Base-by-base conservation (phyloP, 257 asterid genomes). In the Thymus quinquecostatus region DNA sequence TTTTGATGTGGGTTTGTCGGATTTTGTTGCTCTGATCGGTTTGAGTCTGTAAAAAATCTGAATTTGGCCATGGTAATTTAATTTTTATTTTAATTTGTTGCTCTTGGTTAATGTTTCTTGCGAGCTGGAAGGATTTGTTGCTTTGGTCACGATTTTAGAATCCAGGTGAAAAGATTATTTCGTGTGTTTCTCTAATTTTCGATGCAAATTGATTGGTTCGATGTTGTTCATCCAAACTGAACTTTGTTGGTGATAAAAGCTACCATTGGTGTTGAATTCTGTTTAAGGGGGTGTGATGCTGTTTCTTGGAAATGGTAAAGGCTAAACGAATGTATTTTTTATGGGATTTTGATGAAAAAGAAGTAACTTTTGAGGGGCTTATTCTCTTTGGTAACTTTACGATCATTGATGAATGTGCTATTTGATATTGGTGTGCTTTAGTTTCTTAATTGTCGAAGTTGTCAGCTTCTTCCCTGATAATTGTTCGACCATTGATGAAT, bases 1-100 rank as follows among this genome's bases (percentile, higher is more conserved):
- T 71, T 67, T 70, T 21, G 47, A 36, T 38, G 33, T 58, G 80
- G 75, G 78, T 53, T 63, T 72, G 47, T 58, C 10, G 8, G 4
- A 50, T 40, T 73, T 64, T 64, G 74, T 57, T 76, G 44, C 63
- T 64, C 47, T 28, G 57, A 69, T 55, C 49, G 14, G 50, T 65
- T 75, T 33, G 6, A 33, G 70, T 30, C 7, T 4, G 48, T 56
- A 2, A 68, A 47, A 67, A 56, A 0, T 43, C 8, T 2, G 5
- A 6, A 9, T 0, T 9, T 44, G 57, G 49, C 38, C 13, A 32
- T 41, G 10, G 33, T 56, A 12, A 11, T 50, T 48, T 66, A 45
- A 38, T 38, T 38, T 38, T 3, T 2, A 2, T 6, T 38, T 38
- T 3, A 38, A 3, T 6, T 2, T 38, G 0, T 38, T 2, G 14